phyloP scores from a whole-genome alignment of 208 protist genomes.

The Trypanosoma conorhini region DNA sequence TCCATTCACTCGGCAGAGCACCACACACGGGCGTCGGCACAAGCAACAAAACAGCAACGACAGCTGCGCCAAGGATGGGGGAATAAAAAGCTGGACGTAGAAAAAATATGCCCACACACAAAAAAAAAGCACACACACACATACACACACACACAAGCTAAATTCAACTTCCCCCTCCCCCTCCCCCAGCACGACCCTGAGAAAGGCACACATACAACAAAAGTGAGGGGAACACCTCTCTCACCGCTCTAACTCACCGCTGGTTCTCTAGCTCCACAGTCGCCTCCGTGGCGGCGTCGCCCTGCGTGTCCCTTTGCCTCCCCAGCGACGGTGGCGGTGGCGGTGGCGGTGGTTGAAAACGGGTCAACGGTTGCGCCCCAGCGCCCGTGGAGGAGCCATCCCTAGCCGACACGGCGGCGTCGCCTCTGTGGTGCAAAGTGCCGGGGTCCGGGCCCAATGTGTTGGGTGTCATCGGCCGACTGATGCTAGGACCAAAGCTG shows the following conservation, averaged over 20 bases:
- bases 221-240: neutral
- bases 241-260: neutral
- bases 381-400: conserved; percentile 91
- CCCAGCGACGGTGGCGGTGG: neutral
- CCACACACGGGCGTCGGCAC: too few relatives aligned
- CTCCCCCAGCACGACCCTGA: neutral
- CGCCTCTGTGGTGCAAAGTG: neutral
- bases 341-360: neutral
- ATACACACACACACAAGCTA: neutral
- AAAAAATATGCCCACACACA: too few relatives aligned
- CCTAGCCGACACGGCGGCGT: conserved; percentile 93
- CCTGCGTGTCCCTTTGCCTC: neutral
- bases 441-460: neutral
- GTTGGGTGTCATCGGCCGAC: conserved; percentile 87
- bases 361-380: conserved; percentile 73
- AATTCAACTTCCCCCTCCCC: too few relatives aligned
- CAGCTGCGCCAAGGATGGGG: too few relatives aligned
- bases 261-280: neutral
- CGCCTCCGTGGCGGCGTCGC: neutral
- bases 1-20: too few relatives aligned
- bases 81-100: conserved; percentile 88
- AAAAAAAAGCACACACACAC: neutral
- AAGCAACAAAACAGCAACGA: conserved; percentile 5
- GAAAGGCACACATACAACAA: neutral
- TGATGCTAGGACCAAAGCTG: conserved; percentile 94